A percentile compares a stretch with the other conserved stretches of the same genome.
phyloP scores from a whole-genome alignment of 768 basidiomycete species.

The Phanerodontia chrysosporium region DNA sequence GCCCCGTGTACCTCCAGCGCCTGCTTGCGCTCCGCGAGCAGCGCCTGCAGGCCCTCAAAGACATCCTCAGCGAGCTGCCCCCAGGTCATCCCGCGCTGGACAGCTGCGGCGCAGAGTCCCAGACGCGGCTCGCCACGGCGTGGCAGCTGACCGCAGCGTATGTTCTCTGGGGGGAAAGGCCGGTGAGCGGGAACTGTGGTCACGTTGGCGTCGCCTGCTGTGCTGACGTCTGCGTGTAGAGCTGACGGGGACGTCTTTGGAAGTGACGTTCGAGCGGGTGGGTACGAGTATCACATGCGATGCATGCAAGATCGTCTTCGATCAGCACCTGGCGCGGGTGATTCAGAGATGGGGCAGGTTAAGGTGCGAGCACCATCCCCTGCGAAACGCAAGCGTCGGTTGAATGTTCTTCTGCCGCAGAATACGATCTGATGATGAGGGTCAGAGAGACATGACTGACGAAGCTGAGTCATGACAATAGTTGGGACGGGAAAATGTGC shows the following conservation, averaged over 20 bases:
- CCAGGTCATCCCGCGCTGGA: constrained; percentile 15
- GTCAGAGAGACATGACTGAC: too few relatives aligned
- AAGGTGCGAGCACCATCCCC: too few relatives aligned
- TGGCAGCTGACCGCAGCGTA: constrained; percentile 26
- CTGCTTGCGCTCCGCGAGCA: constrained; percentile 35
- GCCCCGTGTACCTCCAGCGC: constrained; percentile 36
- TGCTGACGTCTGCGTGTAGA: neutral
- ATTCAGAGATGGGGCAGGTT: too few relatives aligned
- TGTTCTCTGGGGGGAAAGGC: constrained; percentile 24
- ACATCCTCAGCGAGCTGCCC: constrained; percentile 22
- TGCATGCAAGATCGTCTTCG: neutral
- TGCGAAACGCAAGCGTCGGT: too few relatives aligned
- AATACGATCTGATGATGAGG: too few relatives aligned
- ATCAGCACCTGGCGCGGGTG: too few relatives aligned
- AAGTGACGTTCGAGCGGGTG: neutral
- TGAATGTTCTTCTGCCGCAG: too few relatives aligned
- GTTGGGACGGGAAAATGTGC: too few relatives aligned
- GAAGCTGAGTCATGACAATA: too few relatives aligned
- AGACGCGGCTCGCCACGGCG: constrained; percentile 22
- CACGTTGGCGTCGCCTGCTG: neutral
- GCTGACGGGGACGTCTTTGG: neutral
- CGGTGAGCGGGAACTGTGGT: constrained; percentile 22
- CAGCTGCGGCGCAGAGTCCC: constrained; percentile 16
- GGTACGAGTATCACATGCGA: neutral
- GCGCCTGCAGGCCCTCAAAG: constrained; percentile 31